Conservation (phyloP, 495 filamentous ascomycete genomes). For the Poronia punctata region DNA sequence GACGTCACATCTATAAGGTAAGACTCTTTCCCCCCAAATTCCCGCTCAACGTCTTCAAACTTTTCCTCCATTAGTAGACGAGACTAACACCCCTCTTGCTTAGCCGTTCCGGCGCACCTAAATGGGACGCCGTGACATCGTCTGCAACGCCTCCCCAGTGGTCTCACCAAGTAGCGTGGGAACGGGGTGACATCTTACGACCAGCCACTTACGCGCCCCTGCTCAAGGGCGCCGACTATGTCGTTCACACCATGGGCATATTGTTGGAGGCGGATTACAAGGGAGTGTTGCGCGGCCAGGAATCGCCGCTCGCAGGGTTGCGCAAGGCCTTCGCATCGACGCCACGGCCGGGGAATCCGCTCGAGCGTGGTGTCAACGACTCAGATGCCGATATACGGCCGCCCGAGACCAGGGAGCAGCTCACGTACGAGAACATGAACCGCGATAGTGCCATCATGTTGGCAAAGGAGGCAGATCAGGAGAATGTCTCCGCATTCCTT, state of each 20-base stretch:
- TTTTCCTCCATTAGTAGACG: too few relatives aligned
- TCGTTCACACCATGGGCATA: constrained; percentile 92
- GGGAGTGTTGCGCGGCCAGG: constrained; percentile 73
- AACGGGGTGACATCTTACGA: constrained; percentile 75
- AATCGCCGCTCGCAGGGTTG: constrained; percentile 67
- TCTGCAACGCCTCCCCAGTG: constrained; percentile 68
- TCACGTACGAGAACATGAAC: constrained; percentile 98
- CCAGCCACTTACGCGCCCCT: constrained; percentile 68
- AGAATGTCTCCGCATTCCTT: constrained; percentile 62
- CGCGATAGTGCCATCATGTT: constrained; percentile 76
- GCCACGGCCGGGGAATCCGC: constrained; percentile 52
- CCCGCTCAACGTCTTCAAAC: background rate
- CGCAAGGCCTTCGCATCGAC: constrained; percentile 61
- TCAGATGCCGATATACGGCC: constrained; percentile 44
- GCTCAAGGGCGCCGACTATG: constrained; percentile 66
- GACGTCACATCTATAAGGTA: constrained; percentile 84
- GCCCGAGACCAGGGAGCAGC: constrained; percentile 61
- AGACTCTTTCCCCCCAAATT: background rate
- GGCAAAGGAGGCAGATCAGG: constrained; percentile 66
- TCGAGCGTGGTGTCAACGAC: constrained; percentile 30
- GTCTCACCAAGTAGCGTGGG: constrained; percentile 78
- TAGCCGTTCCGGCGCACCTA: constrained; percentile 83
- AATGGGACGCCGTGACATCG: constrained; percentile 71
- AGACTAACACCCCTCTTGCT: constrained; percentile 7
- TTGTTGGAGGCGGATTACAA: constrained; percentile 98